These are phyloP conservation scores for Venturia oleaginea DNA, from an alignment of 2,329 filamentous ascomycete species.

Conservation along the genomic window DNA sequence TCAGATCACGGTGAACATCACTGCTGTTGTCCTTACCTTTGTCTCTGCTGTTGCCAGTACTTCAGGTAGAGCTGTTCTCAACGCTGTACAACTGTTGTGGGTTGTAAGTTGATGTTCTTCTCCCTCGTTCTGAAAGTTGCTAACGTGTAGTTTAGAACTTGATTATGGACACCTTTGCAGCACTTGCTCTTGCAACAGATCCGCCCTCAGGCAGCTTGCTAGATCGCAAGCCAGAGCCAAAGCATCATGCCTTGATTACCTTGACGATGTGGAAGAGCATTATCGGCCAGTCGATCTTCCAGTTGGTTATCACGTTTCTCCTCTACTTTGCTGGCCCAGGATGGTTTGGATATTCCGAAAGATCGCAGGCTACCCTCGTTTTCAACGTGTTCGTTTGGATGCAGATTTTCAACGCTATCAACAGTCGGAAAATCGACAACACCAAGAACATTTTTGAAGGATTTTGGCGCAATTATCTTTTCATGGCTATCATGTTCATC, in stretches of 20 bases:
- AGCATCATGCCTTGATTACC: slow-evolving; percentile 69
- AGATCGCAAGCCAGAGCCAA: slow-evolving; percentile 68
- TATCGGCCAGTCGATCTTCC: slow-evolving; percentile 81
- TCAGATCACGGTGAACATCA: slow-evolving; percentile 83
- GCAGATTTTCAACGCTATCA: slow-evolving; percentile 98
- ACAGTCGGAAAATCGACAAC: slow-evolving; percentile 92
- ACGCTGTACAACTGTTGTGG: slow-evolving; percentile 87
- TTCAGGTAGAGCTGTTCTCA: slow-evolving; percentile 66
- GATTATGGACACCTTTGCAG: slow-evolving; percentile 95
- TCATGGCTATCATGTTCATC: slow-evolving; percentile 72
- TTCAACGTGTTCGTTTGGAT: slow-evolving; percentile 99
- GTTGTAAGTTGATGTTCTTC: slow-evolving; percentile 35
- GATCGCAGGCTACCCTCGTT: slow-evolving; percentile 59
- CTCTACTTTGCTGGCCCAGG: slow-evolving; percentile 65
- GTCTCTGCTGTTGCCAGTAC: slow-evolving; percentile 69
- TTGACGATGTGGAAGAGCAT: slow-evolving; percentile 99
- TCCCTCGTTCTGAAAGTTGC: neutral
- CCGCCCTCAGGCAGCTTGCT: slow-evolving; percentile 76
- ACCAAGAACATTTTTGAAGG: slow-evolving; percentile 93
- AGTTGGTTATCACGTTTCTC: slow-evolving; percentile 68
- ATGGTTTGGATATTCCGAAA: slow-evolving; percentile 50
- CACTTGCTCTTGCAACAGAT: slow-evolving; percentile 79
- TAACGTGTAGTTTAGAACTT: slow-evolving; percentile 47
- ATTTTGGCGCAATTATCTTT: slow-evolving; percentile 76
- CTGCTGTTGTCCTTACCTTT: slow-evolving; percentile 79